Conservation (phyloP, 2,329 filamentous ascomycete species). For the Alternaria tenuissima region DNA sequence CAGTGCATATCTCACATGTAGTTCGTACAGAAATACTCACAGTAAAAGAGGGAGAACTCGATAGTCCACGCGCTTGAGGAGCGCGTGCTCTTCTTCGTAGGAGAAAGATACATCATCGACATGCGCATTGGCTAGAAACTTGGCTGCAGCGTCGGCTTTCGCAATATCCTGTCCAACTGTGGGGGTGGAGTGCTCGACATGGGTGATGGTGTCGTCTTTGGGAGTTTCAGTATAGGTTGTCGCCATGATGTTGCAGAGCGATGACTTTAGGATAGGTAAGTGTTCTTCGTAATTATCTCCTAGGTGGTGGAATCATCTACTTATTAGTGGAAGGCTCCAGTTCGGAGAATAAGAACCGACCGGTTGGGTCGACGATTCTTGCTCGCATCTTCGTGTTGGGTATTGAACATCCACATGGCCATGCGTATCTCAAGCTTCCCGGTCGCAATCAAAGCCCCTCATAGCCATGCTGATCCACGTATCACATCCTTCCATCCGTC, state of each 20-base stretch:
- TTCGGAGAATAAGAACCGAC: conserved; percentile 10
- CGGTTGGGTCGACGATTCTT: background rate
- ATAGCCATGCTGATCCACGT: conserved; percentile 12
- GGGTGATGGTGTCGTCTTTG: conserved; percentile 27
- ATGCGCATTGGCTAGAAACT: conserved; percentile 55
- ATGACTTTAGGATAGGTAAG: background rate
- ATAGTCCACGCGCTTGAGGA: conserved; percentile 60
- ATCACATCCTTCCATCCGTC: background rate
- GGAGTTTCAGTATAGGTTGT: conserved; percentile 2
- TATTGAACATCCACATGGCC: background rate
- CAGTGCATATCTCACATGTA: background rate
- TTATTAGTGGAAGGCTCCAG: conserved; percentile 9
- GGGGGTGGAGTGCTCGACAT: conserved; percentile 20
- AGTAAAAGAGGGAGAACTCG: conserved; percentile 63
- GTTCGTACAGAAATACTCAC: background rate
- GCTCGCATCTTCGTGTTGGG: background rate
- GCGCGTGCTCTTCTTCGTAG: conserved; percentile 61
- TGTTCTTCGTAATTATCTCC: background rate
- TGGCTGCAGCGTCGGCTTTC: conserved; percentile 55
- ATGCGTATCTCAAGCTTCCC: background rate
- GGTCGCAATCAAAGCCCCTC: background rate
- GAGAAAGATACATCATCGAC: conserved; percentile 53
- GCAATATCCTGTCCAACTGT: background rate
- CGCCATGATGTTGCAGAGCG: conserved; percentile 12
- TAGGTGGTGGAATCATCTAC: background rate